Conservation (phyloP, 2,329 filamentous ascomycete genomes). For the Diaporthe sp. region DNA sequence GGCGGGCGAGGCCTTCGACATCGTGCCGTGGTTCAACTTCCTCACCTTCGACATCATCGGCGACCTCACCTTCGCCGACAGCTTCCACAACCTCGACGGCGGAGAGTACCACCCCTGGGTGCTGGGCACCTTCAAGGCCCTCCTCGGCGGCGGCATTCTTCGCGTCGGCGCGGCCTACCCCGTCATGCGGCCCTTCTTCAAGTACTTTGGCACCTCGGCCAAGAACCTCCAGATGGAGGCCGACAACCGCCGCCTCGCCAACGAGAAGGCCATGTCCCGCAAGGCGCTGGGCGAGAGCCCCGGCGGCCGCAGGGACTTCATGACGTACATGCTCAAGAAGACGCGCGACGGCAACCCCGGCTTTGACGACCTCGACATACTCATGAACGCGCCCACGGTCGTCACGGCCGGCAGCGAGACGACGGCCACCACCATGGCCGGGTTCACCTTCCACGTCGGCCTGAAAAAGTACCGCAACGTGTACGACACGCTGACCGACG, state of each 20-base stretch:
- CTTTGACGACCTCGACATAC: conserved; percentile 30
- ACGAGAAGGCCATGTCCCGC: conserved; percentile 29
- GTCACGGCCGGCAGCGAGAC: conserved; percentile 63
- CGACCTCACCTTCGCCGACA: conserved; percentile 42
- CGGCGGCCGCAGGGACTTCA: conserved; percentile 40
- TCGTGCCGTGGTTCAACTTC: conserved; percentile 43
- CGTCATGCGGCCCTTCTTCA: background rate
- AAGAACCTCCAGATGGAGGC: conserved; percentile 5
- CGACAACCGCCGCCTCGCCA: background rate
- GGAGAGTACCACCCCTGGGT: conserved; percentile 42
- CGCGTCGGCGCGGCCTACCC: background rate
- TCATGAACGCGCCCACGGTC: conserved; percentile 32
- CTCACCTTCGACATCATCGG: conserved; percentile 43
- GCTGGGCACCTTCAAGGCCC: conserved; percentile 29
- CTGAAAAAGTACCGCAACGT: conserved; percentile 45
- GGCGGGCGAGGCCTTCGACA: conserved; percentile 15
- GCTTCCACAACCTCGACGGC: conserved; percentile 41
- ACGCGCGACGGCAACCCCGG: conserved; percentile 32
- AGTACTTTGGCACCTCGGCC: background rate
- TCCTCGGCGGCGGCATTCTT: background rate
- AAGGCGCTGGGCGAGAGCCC: conserved; percentile 33
- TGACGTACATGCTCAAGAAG: conserved; percentile 41
- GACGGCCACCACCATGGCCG: conserved; percentile 57
- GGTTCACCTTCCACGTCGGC: conserved; percentile 46
- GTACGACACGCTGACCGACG: conserved; percentile 44